Evolutionary conservation across 768 basidiomycete genomes (phyloP).

Genomic region (Lactifluus subvellereus): DNA sequence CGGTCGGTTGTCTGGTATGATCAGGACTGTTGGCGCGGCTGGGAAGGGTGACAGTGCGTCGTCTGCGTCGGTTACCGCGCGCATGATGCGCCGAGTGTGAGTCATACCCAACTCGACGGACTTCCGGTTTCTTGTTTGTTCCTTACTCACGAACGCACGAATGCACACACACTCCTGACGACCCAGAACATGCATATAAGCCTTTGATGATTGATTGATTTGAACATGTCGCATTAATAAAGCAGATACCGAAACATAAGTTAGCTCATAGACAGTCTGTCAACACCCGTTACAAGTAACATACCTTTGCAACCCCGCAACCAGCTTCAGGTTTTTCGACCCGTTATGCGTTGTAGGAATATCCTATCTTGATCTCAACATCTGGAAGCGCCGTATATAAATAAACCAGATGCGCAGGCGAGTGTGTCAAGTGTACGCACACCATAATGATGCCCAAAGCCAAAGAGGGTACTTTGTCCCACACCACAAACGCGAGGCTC

Average conservation of each 20-base stretch:
- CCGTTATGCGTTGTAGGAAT: too few relatives aligned
- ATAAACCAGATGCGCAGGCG: too few relatives aligned
- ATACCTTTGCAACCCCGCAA: background rate
- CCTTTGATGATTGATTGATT: background rate
- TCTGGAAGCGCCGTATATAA: too few relatives aligned
- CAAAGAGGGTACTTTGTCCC: too few relatives aligned
- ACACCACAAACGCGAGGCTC: too few relatives aligned
- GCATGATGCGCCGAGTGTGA: conserved; percentile 15
- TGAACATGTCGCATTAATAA: background rate
- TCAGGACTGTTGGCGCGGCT: background rate
- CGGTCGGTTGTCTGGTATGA: background rate
- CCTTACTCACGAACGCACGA: conserved; percentile 16
- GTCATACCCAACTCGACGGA: background rate
- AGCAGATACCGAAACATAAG: background rate
- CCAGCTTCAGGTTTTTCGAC: too few relatives aligned
- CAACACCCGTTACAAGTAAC: background rate
- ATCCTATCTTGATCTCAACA: too few relatives aligned
- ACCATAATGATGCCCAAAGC: too few relatives aligned
- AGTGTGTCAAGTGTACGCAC: too few relatives aligned
- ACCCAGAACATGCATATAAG: background rate
- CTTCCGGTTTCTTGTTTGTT: conserved; percentile 2
- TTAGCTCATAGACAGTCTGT: background rate
- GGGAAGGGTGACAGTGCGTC: background rate
- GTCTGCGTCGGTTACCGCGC: background rate
- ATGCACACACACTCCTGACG: conserved; percentile 9